Base-by-base conservation (phyloP, 768 basidiomycete genomes). In the Russula griseocarnosa region DNA sequence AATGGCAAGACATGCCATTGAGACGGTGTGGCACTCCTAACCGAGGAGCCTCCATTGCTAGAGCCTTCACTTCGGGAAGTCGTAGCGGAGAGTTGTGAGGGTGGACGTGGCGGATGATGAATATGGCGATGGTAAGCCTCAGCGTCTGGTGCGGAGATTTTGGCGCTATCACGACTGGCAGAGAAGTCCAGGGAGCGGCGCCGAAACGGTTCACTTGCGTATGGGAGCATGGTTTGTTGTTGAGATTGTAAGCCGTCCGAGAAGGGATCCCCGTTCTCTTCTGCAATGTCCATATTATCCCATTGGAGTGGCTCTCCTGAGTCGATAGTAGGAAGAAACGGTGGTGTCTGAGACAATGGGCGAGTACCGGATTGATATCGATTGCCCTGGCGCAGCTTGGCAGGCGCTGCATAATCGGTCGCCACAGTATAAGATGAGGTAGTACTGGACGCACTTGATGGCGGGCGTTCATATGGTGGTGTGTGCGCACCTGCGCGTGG, bases 301-400 rank as follows among this genome's bases (percentile, higher is more conserved):
- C 70, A 72, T 20, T 69, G 55, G 20, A 75, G 58, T 5, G 73
- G 71, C 59, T 74, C 73, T 30, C 74, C 74, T n/a, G 74, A 74
- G 59, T 71, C 69, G 54, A 75, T 75, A 0, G 74, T 74, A 14
- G 74, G 74, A 3, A 75, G 61, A 53, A 50, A 54, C 3, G 67
- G 56, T 14, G 46, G 55, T 16, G 38, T 55, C 30, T 55, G 55
- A 22, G 44, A 34, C 13, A 36, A 40, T 22, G 46, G 40, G n/a
- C 40, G 61, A 10, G 46, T 20, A 44, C 46, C 52, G 46, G 51
- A 20, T 22, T 42, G 49, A 13, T 44, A 47, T 28, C 36, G 57
- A 32, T 44, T 18, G 8, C 26, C 42, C 32, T 55, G 55, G 36
- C 32, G 38, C 42, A 64, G 30, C 58, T 60, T 62, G 34, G 36